These are phyloP conservation scores for Podospora australis DNA, from an alignment of 495 filamentous ascomycete genomes.

Conservation along the genomic window DNA sequence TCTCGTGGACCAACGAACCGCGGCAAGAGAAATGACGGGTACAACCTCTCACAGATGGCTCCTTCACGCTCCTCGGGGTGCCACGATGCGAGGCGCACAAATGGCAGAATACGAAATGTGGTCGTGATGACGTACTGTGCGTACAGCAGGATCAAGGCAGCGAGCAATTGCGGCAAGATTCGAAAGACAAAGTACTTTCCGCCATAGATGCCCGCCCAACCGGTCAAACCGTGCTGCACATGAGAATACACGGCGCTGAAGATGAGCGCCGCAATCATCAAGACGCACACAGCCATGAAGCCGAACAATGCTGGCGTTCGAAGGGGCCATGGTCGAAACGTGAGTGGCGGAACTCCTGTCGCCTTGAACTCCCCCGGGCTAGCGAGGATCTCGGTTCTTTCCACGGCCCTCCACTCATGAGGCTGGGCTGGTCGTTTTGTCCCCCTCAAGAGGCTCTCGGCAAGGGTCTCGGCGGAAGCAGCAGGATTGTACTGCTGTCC, in stretches of 20 bases:
- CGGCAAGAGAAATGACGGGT: conserved; percentile 46
- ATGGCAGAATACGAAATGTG: conserved; percentile 71
- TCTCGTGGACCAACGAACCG: conserved; percentile 38
- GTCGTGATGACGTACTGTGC: conserved; percentile 67
- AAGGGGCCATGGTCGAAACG: conserved; percentile 61
- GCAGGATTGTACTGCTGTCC: conserved; percentile 7
- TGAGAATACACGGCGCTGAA: conserved; percentile 70
- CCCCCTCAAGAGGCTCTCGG: conserved; percentile 21
- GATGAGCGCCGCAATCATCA: conserved; percentile 65
- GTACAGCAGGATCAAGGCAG: conserved; percentile 64
- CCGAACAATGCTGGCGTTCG: conserved; percentile 53
- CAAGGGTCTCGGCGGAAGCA: conserved; percentile 26
- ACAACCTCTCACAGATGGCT: conserved; percentile 47
- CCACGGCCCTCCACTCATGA: conserved; percentile 25
- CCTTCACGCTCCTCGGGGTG: conserved; percentile 39
- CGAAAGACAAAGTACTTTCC: conserved; percentile 79
- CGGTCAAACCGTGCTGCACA: conserved; percentile 54
- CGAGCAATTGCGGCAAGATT: conserved; percentile 75
- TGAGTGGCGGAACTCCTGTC: conserved; percentile 41
- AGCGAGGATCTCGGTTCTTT: conserved; percentile 14
- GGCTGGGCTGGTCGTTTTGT: conserved; percentile 17
- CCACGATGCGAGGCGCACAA: conserved; percentile 63
- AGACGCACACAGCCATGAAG: conserved; percentile 53
- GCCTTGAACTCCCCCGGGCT: conserved; percentile 9
- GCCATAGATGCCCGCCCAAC: conserved; percentile 59